Base-by-base conservation (phyloP, 768 basidiomycete species). In the Aureoboletus auriporus region DNA sequence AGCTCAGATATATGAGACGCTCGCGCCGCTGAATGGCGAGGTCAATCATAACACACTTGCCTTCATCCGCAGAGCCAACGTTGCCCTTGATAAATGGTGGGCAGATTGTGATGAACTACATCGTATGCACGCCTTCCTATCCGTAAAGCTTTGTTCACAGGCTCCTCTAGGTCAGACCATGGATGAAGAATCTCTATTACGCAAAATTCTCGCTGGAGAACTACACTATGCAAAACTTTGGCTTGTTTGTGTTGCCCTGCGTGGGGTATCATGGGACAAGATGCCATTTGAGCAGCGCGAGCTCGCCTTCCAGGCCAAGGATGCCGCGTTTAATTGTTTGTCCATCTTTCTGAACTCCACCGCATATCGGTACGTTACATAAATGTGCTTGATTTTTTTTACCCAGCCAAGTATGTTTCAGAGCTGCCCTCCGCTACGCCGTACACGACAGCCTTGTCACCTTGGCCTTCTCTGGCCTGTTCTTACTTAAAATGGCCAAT, bases 231-330 rank as follows among this genome's bases (percentile, higher is more conserved):
- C 93, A 27, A 94, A 95, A 65, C 75, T 97, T 5, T 96, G 93
- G 93, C 79, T 95, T 29, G 86, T 93, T 17, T 96, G 93, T 62
- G 86, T 95, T 20, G 92, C 92, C 11, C 72, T 97, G 39, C 81
- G 93, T 50, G 93, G 93, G 14, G 89, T 87, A 23, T 82, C 89
- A 5, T 97, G 93, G 93, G 93, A 96, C 61, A 93, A 93, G 68
- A 91, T 96, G 86, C 83, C 91, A 4, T 91, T 89, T 51, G 93
- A 96, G 66, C 93, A 95, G 62, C 84, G 92, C 34, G 93, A 95
- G 65, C 76, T 95, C 39, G 93, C 93, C 4, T 94, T 95, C 73
- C 89, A 94, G 60, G 93, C 93, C 26, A 95, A 93, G 70, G 91
- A 94, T 60, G 88, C 93, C 0, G 93, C 93, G 5, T 82, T 86